Conservation (phyloP, 75 land plant species). For the Cryptomeria japonica region DNA sequence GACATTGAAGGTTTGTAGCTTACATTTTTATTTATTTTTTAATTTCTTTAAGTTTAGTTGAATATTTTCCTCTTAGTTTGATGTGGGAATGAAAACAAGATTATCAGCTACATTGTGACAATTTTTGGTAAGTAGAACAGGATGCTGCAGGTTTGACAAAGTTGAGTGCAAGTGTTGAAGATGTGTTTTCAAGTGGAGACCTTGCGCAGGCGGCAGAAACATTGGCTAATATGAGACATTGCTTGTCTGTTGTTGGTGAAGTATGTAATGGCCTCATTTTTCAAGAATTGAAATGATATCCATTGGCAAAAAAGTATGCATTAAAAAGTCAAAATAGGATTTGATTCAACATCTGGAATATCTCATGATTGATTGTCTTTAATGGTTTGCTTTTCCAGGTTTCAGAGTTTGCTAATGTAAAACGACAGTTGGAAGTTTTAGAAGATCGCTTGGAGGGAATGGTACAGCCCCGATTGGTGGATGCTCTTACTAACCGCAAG, state of each 20-base stretch:
- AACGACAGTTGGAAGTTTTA: slow-evolving; percentile 91
- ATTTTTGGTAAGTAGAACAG: slow-evolving; percentile 30
- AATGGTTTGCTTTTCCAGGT: slow-evolving; percentile 52
- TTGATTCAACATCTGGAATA: slow-evolving; percentile 6
- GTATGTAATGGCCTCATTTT: slow-evolving; percentile 28
- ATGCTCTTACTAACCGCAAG: slow-evolving; percentile 90
- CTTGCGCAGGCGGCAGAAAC: slow-evolving; percentile 91
- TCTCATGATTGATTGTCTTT: neutral
- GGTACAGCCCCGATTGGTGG: slow-evolving; percentile 92
- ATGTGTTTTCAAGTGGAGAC: slow-evolving; percentile 97
- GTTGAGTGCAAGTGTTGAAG: slow-evolving; percentile 94
- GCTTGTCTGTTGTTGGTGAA: slow-evolving; percentile 98
- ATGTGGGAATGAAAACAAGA: neutral
- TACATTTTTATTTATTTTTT: neutral
- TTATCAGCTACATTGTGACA: neutral
- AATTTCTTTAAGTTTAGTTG: slow-evolving; percentile 3
- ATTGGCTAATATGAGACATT: slow-evolving; percentile 95
- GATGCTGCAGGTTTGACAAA: slow-evolving; percentile 99
- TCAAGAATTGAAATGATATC: neutral
- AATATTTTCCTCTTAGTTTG: neutral
- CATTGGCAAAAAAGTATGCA: neutral
- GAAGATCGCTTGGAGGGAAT: slow-evolving; percentile 94
- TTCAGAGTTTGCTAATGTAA: slow-evolving; percentile 96
- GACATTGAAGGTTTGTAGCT: slow-evolving; percentile 73
- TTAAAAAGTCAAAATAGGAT: neutral